Base-by-base conservation (phyloP, 352 stramenopile species). In the Pythium phragmitis region DNA sequence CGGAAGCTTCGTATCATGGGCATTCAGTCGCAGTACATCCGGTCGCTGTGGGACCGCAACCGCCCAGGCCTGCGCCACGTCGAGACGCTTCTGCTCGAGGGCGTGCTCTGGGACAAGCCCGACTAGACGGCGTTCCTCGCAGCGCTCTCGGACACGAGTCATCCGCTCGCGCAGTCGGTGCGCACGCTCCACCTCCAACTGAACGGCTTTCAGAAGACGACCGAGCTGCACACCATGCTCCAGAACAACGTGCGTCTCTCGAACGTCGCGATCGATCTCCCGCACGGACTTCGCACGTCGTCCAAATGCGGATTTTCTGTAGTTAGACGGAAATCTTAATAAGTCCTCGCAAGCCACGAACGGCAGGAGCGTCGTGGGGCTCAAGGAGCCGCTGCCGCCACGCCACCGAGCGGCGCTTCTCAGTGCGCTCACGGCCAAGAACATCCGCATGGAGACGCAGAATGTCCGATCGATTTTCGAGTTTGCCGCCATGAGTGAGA, bases 181-280 rank as follows among this genome's bases (percentile, higher is more conserved):
- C 43, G 43, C n/a, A 50, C 43, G 43, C 43, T 50, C 19, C 43
- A 50, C 1, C 43, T 50, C 4, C 43, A 50, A 19, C 43, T 50
- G 7, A 50, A 50, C 43, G 43, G 43, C 43, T 50, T 28, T 28
- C 19, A 50, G n/a, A 50, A 50, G 7, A 50, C 28, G 43, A 28
- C 43, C 6, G 43, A 23, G 19, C 43, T 50, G 7, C n/a, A 50
- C 8, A 30, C 2, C 43, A 50, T 50, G 43, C 43, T 50, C 19
- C n/a, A 33, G 7, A 50, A 50, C 19, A 50, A 50, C 43, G 8
- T 30, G 5, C 13, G 7, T 23, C 43, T 50, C n/a, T 7, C 43
- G n/a, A 28, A 50, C 43, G 43, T 50, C 12, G 17, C 43, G 12
- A 12, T 50, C 7, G 43, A 50, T 30, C 26, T 50, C n/a, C 43